These are phyloP conservation scores for Ormosia semicastrata DNA, from an alignment of 306 rosid species.

Conservation along the genomic window DNA sequence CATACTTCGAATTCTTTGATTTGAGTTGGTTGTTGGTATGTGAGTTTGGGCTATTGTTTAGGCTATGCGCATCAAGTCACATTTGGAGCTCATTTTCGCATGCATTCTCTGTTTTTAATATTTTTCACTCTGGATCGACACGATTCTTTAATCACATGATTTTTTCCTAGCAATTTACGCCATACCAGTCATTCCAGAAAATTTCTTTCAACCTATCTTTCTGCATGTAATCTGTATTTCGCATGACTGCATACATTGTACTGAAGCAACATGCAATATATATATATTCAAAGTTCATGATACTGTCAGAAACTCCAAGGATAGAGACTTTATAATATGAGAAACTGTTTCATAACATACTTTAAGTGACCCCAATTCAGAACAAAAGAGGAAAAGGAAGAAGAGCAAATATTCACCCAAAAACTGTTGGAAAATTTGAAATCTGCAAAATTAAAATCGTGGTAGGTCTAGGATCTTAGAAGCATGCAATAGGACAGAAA, in stretches of 20 bases:
- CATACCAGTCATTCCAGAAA: conserved; percentile 86
- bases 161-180: conserved; percentile 85
- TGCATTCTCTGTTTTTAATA: no score
- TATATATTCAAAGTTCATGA: conserved; percentile 8
- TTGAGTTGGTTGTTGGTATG: no score
- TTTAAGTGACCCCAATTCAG: background rate
- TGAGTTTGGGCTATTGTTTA: no score
- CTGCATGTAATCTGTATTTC: conserved; percentile 90
- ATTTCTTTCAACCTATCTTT: conserved; percentile 79
- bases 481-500: no score
- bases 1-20: no score
- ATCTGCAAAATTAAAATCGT: no score
- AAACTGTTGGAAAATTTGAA: background rate
- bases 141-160: conserved; percentile 52
- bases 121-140: no score
- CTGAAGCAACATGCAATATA: conserved; percentile 66
- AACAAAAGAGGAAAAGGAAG: background rate
- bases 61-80: no score
- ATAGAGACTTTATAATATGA: conserved; percentile 4
- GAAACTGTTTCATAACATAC: background rate
- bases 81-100: no score
- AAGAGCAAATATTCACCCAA: background rate
- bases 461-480: no score
- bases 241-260: conserved; percentile 96
- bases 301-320: background rate